These are phyloP conservation scores for Hanseniaspora uvarum DNA, from an alignment of 1,139 yeast genomes.

Conservation along the genomic window DNA sequence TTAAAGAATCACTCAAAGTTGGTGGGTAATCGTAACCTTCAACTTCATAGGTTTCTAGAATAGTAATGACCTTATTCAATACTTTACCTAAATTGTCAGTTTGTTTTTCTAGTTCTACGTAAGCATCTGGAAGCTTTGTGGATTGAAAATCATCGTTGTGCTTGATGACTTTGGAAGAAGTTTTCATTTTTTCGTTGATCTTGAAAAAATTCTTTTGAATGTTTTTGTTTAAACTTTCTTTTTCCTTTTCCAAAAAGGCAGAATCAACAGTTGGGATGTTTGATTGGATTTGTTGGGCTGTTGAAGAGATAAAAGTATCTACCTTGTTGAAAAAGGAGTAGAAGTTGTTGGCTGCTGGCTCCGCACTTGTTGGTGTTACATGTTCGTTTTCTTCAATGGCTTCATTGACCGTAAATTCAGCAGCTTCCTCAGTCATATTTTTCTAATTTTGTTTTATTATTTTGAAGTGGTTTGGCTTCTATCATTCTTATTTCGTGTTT, in stretches of 20 bases:
- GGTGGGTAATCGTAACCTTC: slow-evolving; percentile 70
- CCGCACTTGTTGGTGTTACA: neutral
- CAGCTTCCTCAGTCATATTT: slow-evolving; percentile 14
- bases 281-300: slow-evolving; percentile 16
- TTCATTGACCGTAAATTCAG: slow-evolving; percentile 5
- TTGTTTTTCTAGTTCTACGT: slow-evolving; percentile 53
- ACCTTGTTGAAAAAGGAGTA: slow-evolving; percentile 18
- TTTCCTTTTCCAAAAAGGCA: slow-evolving; percentile 13
- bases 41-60: slow-evolving; percentile 49
- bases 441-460: neutral
- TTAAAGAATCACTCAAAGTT: slow-evolving; percentile 46
- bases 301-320: slow-evolving; percentile 15
- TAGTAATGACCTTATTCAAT: slow-evolving; percentile 49
- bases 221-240: slow-evolving; percentile 12
- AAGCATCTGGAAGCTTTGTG: slow-evolving; percentile 65
- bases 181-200: slow-evolving; percentile 15
- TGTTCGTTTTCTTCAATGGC: neutral
- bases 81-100: slow-evolving; percentile 53
- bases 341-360: slow-evolving; percentile 12
- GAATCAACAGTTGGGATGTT: slow-evolving; percentile 15
- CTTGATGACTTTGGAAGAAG: neutral
- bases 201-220: slow-evolving; percentile 17
- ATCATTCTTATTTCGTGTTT: no score
- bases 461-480: neutral
- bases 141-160: slow-evolving; percentile 9